Conservation (phyloP, 148 eudicot species). For the Dianthus caryophyllus region DNA sequence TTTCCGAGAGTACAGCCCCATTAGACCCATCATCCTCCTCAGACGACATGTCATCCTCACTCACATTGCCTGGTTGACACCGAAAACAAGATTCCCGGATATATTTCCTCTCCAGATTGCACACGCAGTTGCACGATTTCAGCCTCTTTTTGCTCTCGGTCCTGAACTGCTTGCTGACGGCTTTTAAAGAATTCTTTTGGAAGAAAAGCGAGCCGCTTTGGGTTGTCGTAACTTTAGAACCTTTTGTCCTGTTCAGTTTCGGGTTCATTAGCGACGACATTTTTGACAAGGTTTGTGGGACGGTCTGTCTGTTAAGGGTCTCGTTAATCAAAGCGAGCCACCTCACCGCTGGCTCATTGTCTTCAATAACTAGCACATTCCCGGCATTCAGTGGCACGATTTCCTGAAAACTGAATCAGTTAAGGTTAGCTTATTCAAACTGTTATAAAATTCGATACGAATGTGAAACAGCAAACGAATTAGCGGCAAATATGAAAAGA, state of each 20-base stretch:
- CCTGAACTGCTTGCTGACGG: constrained; percentile 48
- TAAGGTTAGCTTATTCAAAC: background rate
- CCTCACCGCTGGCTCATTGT: constrained; percentile 60
- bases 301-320: constrained; percentile 35
- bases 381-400: constrained; percentile 72
- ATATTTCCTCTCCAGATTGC: constrained; percentile 33
- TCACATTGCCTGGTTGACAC: constrained; percentile 32
- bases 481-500: too few species aligned
- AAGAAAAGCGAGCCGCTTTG: constrained; percentile 35
- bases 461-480: background rate
- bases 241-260: constrained; percentile 11
- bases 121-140: constrained; percentile 51
- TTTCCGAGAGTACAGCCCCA: constrained; percentile 25
- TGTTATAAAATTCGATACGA: background rate
- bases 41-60: constrained; percentile 35
- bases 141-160: constrained; percentile 46
- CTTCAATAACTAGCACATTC: constrained; percentile 63
- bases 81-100: constrained; percentile 47
- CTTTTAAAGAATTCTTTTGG: constrained; percentile 49
- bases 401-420: constrained; percentile 54
- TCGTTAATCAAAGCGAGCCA: constrained; percentile 56
- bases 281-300: constrained; percentile 22
- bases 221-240: constrained; percentile 20
- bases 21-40: constrained; percentile 46
- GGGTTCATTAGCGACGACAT: constrained; percentile 23